These are phyloP conservation scores for Suaeda aralocaspica DNA, from an alignment of 148 eudicot species.

Conservation along the genomic window DNA sequence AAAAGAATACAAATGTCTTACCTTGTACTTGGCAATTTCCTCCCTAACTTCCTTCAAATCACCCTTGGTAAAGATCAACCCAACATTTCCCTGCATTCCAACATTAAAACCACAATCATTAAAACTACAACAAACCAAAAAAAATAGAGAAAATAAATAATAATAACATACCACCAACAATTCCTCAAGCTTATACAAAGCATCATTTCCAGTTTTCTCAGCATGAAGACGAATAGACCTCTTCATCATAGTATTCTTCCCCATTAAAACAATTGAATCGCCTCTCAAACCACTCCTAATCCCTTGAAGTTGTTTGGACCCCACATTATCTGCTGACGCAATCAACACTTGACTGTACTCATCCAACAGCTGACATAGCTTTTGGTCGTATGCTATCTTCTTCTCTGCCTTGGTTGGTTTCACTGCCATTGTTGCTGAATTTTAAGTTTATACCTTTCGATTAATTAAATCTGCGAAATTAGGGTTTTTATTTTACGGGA, in stretches of 20 bases:
- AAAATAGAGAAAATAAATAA: not conserved
- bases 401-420: constrained; percentile 54
- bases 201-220: constrained; percentile 57
- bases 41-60: constrained; percentile 79
- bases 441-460: not conserved
- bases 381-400: constrained; percentile 51
- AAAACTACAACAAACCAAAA: not conserved
- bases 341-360: constrained; percentile 52
- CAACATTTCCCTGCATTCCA: constrained; percentile 53
- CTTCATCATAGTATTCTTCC: constrained; percentile 85
- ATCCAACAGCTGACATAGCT: constrained; percentile 49
- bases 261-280: constrained; percentile 61
- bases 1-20: too few relatives aligned
- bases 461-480: not conserved
- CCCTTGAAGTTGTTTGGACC: constrained; percentile 57
- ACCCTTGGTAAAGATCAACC: constrained; percentile 71
- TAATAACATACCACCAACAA: constrained; percentile 46
- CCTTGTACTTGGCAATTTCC: constrained; percentile 75
- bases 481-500: not conserved
- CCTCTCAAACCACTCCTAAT: constrained; percentile 56
- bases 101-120: not conserved
- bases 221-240: constrained; percentile 51
- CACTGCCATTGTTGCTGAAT: constrained; percentile 34
- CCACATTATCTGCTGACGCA: constrained; percentile 60
- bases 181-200: constrained; percentile 42